Evolutionary conservation across 2,329 filamentous ascomycete genomes (phyloP).

Genomic region (Xylaria sp.): DNA sequence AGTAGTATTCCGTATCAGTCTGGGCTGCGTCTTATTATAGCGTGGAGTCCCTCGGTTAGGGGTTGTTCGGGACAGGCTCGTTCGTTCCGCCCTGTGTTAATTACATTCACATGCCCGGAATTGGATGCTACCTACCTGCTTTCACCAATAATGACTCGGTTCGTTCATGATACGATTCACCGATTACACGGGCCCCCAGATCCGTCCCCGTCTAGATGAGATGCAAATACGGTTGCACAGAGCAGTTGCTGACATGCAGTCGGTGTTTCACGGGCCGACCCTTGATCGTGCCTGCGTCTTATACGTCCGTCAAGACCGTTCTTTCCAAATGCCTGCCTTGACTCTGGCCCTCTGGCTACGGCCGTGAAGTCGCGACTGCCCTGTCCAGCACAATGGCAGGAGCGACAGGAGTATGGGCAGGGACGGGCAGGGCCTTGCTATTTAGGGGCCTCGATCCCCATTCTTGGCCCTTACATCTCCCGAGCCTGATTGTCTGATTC

Average conservation of each 20-base stretch:
- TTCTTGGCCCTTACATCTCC: background rate
- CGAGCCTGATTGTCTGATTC: background rate
- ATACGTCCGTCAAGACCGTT: constrained; percentile 7
- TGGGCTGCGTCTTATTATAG: background rate
- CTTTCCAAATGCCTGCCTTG: constrained; percentile 1
- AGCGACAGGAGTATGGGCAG: constrained; percentile 5
- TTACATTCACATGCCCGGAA: too few species aligned
- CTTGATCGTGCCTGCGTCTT: constrained; percentile 4
- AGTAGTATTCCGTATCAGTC: background rate
- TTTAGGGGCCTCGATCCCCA: background rate
- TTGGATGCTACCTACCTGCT: background rate
- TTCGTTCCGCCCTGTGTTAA: background rate
- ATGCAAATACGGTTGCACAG: constrained; percentile 15
- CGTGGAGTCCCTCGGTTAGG: background rate
- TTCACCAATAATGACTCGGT: constrained; percentile 1
- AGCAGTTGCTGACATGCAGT: constrained; percentile 14
- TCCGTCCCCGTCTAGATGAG: constrained; percentile 1
- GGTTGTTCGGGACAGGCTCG: background rate
- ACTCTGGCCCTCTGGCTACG: constrained; percentile 14
- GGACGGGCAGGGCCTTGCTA: background rate
- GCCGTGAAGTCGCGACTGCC: constrained; percentile 15
- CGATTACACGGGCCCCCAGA: constrained; percentile 10
- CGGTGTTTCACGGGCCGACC: constrained; percentile 14
- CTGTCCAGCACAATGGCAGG: constrained; percentile 7
- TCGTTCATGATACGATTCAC: constrained; percentile 6